Evolutionary conservation across 495 filamentous ascomycete species (phyloP).

Genomic region (Trichoderma virens): DNA sequence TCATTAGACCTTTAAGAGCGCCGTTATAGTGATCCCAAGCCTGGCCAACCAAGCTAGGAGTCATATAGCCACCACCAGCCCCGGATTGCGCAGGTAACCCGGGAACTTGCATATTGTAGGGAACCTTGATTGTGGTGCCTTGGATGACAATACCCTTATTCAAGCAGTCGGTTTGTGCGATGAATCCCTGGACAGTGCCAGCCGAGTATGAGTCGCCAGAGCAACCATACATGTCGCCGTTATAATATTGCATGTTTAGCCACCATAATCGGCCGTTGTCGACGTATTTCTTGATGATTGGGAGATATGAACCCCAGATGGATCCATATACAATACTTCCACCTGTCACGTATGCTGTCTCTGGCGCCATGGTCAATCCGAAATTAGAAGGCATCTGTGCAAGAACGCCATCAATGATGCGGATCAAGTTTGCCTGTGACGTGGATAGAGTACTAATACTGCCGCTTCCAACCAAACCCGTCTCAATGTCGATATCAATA

Average conservation of each 20-base stretch:
- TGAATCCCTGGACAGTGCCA: constrained; percentile 19
- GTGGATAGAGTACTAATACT: constrained; percentile 16
- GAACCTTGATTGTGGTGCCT: constrained; percentile 17
- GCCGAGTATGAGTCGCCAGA: constrained; percentile 17
- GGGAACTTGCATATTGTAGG: constrained; percentile 20
- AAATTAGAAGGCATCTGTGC: constrained; percentile 19
- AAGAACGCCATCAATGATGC: constrained; percentile 21
- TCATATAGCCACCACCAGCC: constrained; percentile 18
- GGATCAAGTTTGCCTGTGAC: constrained; percentile 19
- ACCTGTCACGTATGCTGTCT: constrained; percentile 20
- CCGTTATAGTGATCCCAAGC: constrained; percentile 19
- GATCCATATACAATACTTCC: constrained; percentile 16
- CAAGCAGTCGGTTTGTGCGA: constrained; percentile 22
- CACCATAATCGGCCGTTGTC: constrained; percentile 21
- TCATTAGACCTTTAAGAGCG: constrained; percentile 20
- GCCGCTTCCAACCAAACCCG: constrained; percentile 21
- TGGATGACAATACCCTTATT: constrained; percentile 16
- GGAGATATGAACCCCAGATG: constrained; percentile 21
- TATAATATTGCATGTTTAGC: constrained; percentile 22
- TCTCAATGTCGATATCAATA: constrained; percentile 21
- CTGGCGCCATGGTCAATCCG: constrained; percentile 22
- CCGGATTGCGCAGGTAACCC: constrained; percentile 18
- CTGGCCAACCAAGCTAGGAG: constrained; percentile 14
- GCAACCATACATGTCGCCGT: constrained; percentile 21
- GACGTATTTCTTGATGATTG: constrained; percentile 22